Base-by-base conservation (phyloP, 805 yeast species). In the Vanderwaltozyma tropicalis region DNA sequence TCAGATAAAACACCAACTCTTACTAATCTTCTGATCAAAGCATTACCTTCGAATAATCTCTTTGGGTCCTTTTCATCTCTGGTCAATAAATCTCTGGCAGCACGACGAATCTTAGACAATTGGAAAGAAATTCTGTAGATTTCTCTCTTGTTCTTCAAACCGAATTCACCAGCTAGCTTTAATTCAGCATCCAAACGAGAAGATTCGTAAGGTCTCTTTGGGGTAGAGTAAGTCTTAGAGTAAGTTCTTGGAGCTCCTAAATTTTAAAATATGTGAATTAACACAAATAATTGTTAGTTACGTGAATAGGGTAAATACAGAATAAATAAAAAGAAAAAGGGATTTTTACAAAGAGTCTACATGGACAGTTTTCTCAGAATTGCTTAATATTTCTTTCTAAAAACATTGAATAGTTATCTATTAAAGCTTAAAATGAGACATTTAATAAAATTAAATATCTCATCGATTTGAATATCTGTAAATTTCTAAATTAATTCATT, bases 11-110 rank as follows among this genome's bases (percentile, higher is more conserved):
- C 95, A 86, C 98, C 98, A 57, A 87, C 78, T 78, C 98, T 85
- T 53, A 92, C 97, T 67, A 92, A 82, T 80, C 97, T 87, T 81
- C 98, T 88, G 74, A 92, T 92, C 69, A 92, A 86, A 68, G 98
- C 98, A 69, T 92, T 92, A 84, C 98, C 98, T 76, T 92, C 98
- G 80, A 92, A 92, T 66, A 92, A 83, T 78, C 98, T 87, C 86
- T 88, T 92, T 81, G 95, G 96, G 74, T 92, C 98, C 81, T 92
- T 92, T 79, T 92, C 98, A 66, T 92, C 98, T 78, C 96, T 87
- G 78, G 98, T 92, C 73, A 92, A 81, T 64, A 92, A 78, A 67
- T 92, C 97, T 83, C 98, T 95, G 67, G 98, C 98, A 71, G 98
- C 98, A 78, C 98, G 87, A 78, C 98, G 88, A 69, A 92, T 89